phyloP scores from a whole-genome alignment of 805 yeast genomes.

The Dipodascopsis uninucleata region DNA sequence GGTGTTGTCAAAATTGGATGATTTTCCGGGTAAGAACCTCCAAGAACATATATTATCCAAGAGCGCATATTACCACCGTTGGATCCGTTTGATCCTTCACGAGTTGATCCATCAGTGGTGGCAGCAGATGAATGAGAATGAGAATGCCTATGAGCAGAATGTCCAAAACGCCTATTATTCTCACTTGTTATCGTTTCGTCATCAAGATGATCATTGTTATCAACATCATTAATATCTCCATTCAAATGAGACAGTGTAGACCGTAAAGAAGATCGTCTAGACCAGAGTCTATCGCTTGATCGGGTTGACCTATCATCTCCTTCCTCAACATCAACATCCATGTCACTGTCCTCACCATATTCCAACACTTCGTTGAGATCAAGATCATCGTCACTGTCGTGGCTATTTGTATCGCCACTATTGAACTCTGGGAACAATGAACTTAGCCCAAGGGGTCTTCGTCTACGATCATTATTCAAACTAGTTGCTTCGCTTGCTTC shows the following conservation, averaged over 20 bases:
- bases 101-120: too few relatives aligned
- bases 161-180: neutral
- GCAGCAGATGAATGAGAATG: slow-evolving; percentile 2
- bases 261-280: too few relatives aligned
- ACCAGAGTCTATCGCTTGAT: too few relatives aligned
- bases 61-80: slow-evolving; percentile 39
- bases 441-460: slow-evolving; percentile 1
- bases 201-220: neutral
- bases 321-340: slow-evolving; percentile 15
- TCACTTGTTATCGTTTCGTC: neutral
- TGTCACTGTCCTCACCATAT: neutral
- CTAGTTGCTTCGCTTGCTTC: slow-evolving; percentile 9
- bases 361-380: slow-evolving; percentile 7
- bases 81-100: slow-evolving; percentile 9
- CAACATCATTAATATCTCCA: neutral
- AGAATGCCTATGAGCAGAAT: slow-evolving; percentile 2
- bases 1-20: slow-evolving; percentile 51
- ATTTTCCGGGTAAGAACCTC: slow-evolving; percentile 49
- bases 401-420: slow-evolving; percentile 5
- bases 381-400: slow-evolving; percentile 7
- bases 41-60: slow-evolving; percentile 63
- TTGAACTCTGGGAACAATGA: neutral
- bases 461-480: neutral
- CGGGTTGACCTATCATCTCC: too few relatives aligned
- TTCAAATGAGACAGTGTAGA: neutral